These are phyloP conservation scores for Yamadazyma taylorii DNA, from an alignment of 1,139 yeast genomes.

Conservation along the genomic window DNA sequence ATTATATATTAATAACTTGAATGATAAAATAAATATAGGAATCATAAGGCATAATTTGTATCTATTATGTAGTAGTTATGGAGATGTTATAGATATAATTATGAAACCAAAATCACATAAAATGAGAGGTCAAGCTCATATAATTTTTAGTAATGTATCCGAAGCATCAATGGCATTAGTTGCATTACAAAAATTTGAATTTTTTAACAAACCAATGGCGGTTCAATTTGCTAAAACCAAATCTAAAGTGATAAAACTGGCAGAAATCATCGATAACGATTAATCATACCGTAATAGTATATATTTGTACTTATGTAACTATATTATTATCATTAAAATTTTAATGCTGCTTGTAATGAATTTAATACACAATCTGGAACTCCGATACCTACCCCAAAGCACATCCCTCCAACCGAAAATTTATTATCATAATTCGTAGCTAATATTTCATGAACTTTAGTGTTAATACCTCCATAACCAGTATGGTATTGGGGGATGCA, in stretches of 20 bases:
- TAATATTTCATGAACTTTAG: constrained; percentile 29
- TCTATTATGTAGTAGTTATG: constrained; percentile 63
- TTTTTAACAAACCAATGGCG: constrained; percentile 57
- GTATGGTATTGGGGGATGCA: constrained; percentile 84
- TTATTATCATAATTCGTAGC: constrained; percentile 19
- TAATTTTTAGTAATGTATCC: constrained; percentile 50
- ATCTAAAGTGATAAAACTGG: constrained; percentile 9
- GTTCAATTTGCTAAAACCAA: constrained; percentile 10
- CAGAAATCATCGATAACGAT: constrained; percentile 1
- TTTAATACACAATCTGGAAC: constrained; percentile 83
- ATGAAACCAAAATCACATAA: constrained; percentile 36
- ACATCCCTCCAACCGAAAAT: constrained; percentile 75
- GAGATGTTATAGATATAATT: constrained; percentile 62
- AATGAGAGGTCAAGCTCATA: constrained; percentile 78
- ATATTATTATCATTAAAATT: constrained; percentile 10
- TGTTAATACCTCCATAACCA: constrained; percentile 59
- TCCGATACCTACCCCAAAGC: constrained; percentile 81
- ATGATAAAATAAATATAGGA: constrained; percentile 55
- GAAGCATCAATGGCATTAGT: constrained; percentile 57
- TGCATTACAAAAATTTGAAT: constrained; percentile 44
- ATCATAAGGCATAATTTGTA: constrained; percentile 56
- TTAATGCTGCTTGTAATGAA: constrained; percentile 56
- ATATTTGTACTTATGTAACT: no score
- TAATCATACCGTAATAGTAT: neutral
- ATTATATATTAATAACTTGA: constrained; percentile 63